Evolutionary conservation across 805 yeast genomes (phyloP).

Genomic region (Ogataea neopini): DNA sequence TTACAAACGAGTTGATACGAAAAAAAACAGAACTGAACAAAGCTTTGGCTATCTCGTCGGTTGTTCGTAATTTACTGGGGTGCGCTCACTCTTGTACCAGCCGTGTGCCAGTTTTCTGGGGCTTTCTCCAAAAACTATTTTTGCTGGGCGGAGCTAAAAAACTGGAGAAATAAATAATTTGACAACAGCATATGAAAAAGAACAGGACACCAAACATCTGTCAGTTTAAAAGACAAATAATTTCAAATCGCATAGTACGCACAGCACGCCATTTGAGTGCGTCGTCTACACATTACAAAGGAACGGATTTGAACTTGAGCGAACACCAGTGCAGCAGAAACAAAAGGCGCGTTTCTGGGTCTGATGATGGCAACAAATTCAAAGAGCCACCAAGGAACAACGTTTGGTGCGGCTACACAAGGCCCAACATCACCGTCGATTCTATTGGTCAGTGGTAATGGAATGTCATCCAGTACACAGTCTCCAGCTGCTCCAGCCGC

Average conservation of each 20-base stretch:
- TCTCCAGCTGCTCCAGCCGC: neutral
- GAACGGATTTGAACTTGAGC: neutral
- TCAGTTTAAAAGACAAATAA: neutral
- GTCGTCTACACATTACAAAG: neutral
- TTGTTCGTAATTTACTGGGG: too few relatives aligned
- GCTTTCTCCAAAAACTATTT: conserved; percentile 2
- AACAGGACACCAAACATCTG: conserved; percentile 1
- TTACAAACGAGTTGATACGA: too few relatives aligned
- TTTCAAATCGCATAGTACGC: neutral
- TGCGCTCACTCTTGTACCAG: neutral
- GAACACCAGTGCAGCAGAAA: neutral
- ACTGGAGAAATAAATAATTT: conserved; percentile 5
- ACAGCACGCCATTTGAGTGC: neutral
- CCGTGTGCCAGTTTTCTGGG: neutral
- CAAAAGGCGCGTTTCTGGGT: conserved; percentile 3
- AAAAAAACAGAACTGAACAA: too few relatives aligned
- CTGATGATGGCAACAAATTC: conserved; percentile 5
- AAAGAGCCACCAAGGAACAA: conserved; percentile 2
- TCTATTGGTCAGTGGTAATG: neutral
- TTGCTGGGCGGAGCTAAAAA: neutral
- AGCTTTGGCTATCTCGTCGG: too few relatives aligned
- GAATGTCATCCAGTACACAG: neutral
- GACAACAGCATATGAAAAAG: conserved; percentile 3
- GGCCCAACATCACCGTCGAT: neutral
- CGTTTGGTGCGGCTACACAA: neutral